These are phyloP conservation scores for Petasospora fabianii DNA, from an alignment of 1,139 yeast species.

Conservation along the genomic window DNA sequence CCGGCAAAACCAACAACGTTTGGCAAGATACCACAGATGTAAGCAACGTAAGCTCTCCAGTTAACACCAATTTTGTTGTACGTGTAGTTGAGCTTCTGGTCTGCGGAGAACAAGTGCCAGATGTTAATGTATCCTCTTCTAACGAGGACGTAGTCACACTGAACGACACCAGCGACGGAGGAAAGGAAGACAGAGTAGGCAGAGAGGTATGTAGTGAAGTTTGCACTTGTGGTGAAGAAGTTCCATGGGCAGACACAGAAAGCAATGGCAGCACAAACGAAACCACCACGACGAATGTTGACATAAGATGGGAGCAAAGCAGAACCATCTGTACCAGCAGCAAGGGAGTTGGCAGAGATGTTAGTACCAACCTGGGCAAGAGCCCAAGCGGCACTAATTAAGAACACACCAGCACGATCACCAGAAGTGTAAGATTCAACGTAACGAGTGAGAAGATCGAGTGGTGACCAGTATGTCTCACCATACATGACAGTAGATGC, in stretches of 20 bases:
- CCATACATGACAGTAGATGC: constrained; percentile 72
- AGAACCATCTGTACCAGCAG: constrained; percentile 90
- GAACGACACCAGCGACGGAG: constrained; percentile 80
- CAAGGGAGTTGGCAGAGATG: constrained; percentile 81
- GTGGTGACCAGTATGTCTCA: constrained; percentile 78
- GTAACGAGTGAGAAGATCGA: constrained; percentile 67
- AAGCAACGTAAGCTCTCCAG: constrained; percentile 78
- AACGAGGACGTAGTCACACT: constrained; percentile 71
- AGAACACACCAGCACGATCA: constrained; percentile 84
- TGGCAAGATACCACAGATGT: constrained; percentile 71
- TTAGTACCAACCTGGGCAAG: constrained; percentile 91
- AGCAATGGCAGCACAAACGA: constrained; percentile 74
- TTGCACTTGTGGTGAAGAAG: constrained; percentile 65
- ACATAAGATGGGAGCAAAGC: constrained; percentile 76
- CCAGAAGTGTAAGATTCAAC: constrained; percentile 60
- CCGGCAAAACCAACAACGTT: constrained; percentile 89
- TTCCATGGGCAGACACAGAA: constrained; percentile 89
- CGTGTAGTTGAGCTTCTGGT: constrained; percentile 48
- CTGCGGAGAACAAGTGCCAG: constrained; percentile 56
- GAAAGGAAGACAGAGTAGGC: constrained; percentile 87
- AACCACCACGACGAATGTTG: constrained; percentile 79
- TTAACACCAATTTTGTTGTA: constrained; percentile 64
- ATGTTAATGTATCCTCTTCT: constrained; percentile 69
- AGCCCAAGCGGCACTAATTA: constrained; percentile 73
- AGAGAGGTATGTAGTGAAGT: constrained; percentile 78